Base-by-base conservation (phyloP, 768 basidiomycete species). In the Pisolithus tinctorius region DNA sequence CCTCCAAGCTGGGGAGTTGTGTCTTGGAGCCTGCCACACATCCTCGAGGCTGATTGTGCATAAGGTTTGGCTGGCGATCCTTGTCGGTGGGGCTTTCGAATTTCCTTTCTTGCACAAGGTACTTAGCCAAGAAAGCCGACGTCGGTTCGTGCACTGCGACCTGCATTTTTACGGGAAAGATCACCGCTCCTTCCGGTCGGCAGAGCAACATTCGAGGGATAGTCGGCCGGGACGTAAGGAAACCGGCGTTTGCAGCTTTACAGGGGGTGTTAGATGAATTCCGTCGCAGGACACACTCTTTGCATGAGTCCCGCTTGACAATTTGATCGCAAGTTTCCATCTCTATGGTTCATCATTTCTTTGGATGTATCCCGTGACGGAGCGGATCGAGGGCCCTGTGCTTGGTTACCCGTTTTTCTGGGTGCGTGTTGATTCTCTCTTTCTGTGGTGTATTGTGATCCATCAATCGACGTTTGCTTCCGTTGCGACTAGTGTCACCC, bases 251-350 rank as follows among this genome's bases (percentile, higher is more conserved):
- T 29, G 27, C 25, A 47, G 48, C 16, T 20, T 51, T 42, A 42
- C 49, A 55, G 60, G 49, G 50, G 55, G 54, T 56, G 55, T 54
- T 26, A n/a, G 43, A 52, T 56, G 50, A 61, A 57, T 37, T 41
- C 38, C 52, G 46, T 41, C 17, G 40, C 17, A 4, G n/a, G 26
- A 57, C 63, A 65, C 58, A 64, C 63, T 62, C 54, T 58, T 66
- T 65, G 63, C 57, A 60, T 48, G 52, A 58, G 63, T 53, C 55
- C 48, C 27, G 53, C 46, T 51, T 56, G 53, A 41, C 47, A 52
- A 59, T 48, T 34, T 57, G 31, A 46, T 60, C 56, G 4, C n/a
- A 27, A 16, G 20, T 3, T 26, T 8, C 23, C 20, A 25, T 25
- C 3, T 20, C 25, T 44, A 20, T n/a, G 20, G 30, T 49, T 50